These are phyloP conservation scores for Withania somnifera DNA, from an alignment of 305 asterid species.

Conservation along the genomic window DNA sequence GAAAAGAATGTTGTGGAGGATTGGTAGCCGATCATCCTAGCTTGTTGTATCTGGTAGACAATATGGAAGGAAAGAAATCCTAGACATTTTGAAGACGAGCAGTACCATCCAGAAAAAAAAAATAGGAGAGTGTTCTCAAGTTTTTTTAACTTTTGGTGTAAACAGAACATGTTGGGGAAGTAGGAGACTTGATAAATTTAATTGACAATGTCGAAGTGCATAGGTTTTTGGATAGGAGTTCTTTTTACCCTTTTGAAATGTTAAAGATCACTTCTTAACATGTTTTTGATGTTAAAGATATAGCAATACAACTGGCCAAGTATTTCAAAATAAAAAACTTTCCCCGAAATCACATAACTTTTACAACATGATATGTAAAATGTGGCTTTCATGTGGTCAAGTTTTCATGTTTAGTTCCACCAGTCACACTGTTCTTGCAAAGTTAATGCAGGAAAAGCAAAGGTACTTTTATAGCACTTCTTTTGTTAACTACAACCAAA, in stretches of 20 bases:
- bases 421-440: background rate
- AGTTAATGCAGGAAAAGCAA: background rate
- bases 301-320: background rate
- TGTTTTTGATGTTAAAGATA: background rate
- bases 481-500: background rate
- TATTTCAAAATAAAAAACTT: background rate
- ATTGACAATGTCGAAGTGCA: background rate
- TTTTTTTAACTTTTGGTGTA: background rate
- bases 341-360: background rate
- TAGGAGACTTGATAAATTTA: background rate
- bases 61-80: background rate
- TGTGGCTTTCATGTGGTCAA: background rate
- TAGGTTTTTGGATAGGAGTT: background rate
- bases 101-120: background rate
- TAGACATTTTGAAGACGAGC: background rate
- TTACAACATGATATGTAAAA: background rate
- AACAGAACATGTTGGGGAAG: background rate
- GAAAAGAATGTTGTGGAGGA: background rate
- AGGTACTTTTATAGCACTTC: background rate
- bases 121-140: background rate
- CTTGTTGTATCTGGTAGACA: background rate
- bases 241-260: background rate
- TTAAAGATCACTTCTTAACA: background rate
- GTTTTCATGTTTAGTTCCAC: background rate
- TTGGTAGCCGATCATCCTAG: background rate